Base-by-base conservation (phyloP, 805 yeast genomes). In the Cyberlindnera mrakii region DNA sequence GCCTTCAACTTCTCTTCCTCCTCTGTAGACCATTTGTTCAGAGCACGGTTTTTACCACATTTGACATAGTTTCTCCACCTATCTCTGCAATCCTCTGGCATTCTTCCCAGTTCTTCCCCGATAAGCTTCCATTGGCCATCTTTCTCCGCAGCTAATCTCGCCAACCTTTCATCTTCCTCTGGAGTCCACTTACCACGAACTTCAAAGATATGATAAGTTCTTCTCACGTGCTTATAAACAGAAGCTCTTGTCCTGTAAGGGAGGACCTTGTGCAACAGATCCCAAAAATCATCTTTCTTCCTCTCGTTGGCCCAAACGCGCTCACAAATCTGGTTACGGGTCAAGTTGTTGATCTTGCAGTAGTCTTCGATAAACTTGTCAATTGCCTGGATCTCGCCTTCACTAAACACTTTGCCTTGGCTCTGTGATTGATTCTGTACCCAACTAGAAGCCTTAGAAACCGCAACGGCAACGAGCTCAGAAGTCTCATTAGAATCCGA, bases 51-150 rank as follows among this genome's bases (percentile, higher is more conserved):
- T 15, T 70, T 71, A 19, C 97, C 97, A 67, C 97, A 91, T 62
- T 90, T 90, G 49, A 90, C 85, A 59, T 90, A 91, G 60, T 91
- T 91, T 63, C 98, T 74, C 96, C 96, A 91, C 54, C 98, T 73
- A 62, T 91, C 98, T 53, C 98, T 75, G 63, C 97, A 90, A 65
- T 91, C 98, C 58, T 91, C 98, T 0, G 98, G 97, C 98, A 91
- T 91, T 55, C 98, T 72, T 13, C 85, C 87, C 77, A 91, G 70
- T 7, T 70, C 67, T 41, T 74, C 74, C 7, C 97, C 97, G 47
- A 91, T 85, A 33, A 71, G 70, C 52, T 87, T 87, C 98, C 98
- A 91, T 57, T 85, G 88, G 15, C 93, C 88, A 45, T 81, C 87
- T 52, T 78, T 75, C 20, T 80, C 78, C 9, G 73, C 62, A 10